Evolutionary conservation across 1,284 basidiomycete species (phyloP).

Genomic region (Crucibulum parvulum): DNA sequence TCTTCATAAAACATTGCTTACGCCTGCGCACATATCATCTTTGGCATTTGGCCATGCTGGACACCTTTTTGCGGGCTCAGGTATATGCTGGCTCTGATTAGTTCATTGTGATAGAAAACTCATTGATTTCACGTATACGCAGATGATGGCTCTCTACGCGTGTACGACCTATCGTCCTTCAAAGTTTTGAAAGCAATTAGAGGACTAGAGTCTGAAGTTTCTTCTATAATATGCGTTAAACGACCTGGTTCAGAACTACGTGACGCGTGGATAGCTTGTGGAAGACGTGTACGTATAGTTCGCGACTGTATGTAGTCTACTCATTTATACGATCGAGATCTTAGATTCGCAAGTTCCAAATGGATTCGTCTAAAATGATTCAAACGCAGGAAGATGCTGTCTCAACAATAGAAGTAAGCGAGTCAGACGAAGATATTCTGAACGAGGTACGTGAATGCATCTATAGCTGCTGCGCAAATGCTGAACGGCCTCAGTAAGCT

Average conservation of each 20-base stretch:
- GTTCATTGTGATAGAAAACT: background rate
- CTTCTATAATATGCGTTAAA: conserved; percentile 59
- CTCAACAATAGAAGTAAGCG: conserved; percentile 48
- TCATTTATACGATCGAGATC: background rate
- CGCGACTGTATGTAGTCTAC: background rate
- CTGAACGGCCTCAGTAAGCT: conserved; percentile 60
- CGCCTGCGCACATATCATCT: conserved; percentile 54
- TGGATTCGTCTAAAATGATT: conserved; percentile 54
- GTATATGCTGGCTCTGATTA: conserved; percentile 28
- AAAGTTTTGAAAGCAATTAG: conserved; percentile 71
- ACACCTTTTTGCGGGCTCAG: conserved; percentile 61
- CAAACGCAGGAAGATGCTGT: conserved; percentile 55
- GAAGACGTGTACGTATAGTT: conserved; percentile 51
- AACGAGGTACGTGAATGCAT: conserved; percentile 62
- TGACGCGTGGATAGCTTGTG: conserved; percentile 69
- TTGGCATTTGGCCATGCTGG: conserved; percentile 49
- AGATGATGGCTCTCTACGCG: conserved; percentile 77
- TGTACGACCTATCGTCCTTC: conserved; percentile 64
- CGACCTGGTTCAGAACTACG: conserved; percentile 43
- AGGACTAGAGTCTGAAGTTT: conserved; percentile 61
- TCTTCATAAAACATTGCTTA: conserved; percentile 35
- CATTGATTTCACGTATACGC: background rate
- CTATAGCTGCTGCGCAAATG: conserved; percentile 2
- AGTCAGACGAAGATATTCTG: conserved; percentile 62
- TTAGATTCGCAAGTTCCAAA: conserved; percentile 50